These are phyloP conservation scores for Vanrija humicola DNA, from an alignment of 1,284 basidiomycete species.

Conservation along the genomic window DNA sequence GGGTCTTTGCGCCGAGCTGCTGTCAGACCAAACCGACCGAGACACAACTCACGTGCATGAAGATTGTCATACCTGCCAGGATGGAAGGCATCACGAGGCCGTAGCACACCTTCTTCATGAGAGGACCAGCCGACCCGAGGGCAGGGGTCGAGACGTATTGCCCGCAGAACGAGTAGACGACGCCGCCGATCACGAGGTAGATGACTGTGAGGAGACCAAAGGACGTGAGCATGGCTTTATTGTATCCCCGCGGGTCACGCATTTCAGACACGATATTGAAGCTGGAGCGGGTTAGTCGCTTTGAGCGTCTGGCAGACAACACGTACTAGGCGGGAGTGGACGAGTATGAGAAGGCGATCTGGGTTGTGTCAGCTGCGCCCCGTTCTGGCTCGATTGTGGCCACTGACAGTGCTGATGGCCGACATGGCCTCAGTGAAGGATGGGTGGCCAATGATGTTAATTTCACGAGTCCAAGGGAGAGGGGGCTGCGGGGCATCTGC, in stretches of 20 bases:
- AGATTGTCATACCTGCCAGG: constrained; percentile 14
- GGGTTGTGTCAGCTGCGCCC: not conserved
- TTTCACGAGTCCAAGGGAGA: constrained; percentile 11
- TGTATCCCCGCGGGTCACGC: constrained; percentile 28
- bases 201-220: constrained; percentile 19
- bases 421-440: constrained; percentile 28
- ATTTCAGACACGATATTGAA: constrained; percentile 38
- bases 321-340: constrained; percentile 11
- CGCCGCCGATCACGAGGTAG: constrained; percentile 16
- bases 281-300: constrained; percentile 5
- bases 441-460: constrained; percentile 22
- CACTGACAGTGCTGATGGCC: constrained; percentile 13
- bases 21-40: no score
- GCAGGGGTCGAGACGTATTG: constrained; percentile 23
- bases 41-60: not conserved
- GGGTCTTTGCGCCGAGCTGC: constrained; percentile 54
- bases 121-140: constrained; percentile 38
- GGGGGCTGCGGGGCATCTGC: not conserved
- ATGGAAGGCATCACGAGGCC: constrained; percentile 36
- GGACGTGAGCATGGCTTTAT: constrained; percentile 22
- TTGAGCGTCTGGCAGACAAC: no score
- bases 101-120: constrained; percentile 38
- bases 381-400: no score
- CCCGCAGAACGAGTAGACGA: not conserved
- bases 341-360: constrained; percentile 10